phyloP scores from a whole-genome alignment of 331 rosid genomes.

The Acacia pycnantha region DNA sequence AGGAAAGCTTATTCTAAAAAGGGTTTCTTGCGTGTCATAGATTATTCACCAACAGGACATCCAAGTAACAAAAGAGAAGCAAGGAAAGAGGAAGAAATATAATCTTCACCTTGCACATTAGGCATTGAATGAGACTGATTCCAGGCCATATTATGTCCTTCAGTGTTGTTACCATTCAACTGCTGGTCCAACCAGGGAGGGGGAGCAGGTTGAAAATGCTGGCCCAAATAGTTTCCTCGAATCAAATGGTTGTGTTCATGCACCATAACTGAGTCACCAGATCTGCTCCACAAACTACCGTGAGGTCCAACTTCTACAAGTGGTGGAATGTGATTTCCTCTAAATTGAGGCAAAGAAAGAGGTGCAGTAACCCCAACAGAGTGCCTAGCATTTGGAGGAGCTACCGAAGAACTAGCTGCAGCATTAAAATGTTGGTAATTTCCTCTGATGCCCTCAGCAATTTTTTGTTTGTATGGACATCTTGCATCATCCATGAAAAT shows the following conservation, averaged over 20 bases:
- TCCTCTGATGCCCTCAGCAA: conserved; percentile 64
- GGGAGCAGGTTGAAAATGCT: conserved; percentile 69
- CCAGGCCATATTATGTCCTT: conserved; percentile 70
- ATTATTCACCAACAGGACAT: not conserved
- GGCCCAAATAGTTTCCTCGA: conserved; percentile 73
- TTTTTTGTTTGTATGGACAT: conserved; percentile 83
- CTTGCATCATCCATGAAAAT: conserved; percentile 67
- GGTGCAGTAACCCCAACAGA: conserved; percentile 59
- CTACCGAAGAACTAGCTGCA: conserved; percentile 60
- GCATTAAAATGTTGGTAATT: conserved; percentile 58
- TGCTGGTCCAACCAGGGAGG: conserved; percentile 82
- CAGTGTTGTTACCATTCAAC: conserved; percentile 47
- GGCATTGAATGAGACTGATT: conserved; percentile 61
- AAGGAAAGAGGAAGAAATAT: not conserved
- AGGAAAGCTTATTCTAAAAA: not conserved
- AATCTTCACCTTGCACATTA: conserved; percentile 60
- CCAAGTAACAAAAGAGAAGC: not conserved
- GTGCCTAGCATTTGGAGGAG: conserved; percentile 61
- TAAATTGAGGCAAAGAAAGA: conserved; percentile 49
- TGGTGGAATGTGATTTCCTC: conserved; percentile 51
- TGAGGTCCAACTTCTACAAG: conserved; percentile 64
- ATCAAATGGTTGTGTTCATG: conserved; percentile 70
- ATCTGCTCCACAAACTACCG: conserved; percentile 53
- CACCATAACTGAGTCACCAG: conserved; percentile 63
- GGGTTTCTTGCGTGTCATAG: not conserved